Conservation (phyloP, 495 filamentous ascomycete species). For the Amorphotheca resinae region DNA sequence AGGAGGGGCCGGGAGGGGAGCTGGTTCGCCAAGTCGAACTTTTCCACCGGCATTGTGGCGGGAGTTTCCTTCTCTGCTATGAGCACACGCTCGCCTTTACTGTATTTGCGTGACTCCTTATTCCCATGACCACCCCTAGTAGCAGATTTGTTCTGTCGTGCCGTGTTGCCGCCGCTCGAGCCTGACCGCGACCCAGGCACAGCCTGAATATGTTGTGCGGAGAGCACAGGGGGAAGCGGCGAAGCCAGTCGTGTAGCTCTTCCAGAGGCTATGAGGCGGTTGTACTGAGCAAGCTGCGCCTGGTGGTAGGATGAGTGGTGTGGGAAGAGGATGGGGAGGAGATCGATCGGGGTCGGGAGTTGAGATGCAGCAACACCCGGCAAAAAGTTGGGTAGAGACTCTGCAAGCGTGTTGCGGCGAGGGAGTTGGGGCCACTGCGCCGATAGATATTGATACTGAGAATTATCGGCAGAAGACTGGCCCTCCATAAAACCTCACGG, state of each 20-base stretch:
- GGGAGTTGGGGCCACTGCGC: slow-evolving; percentile 22
- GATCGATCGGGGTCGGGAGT: slow-evolving; percentile 29
- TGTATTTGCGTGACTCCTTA: slow-evolving; percentile 32
- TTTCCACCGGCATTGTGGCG: slow-evolving; percentile 37
- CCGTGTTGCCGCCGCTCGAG: slow-evolving; percentile 33
- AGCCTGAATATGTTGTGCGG: slow-evolving; percentile 34
- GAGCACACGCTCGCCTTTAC: slow-evolving; percentile 42
- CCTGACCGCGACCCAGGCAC: slow-evolving; percentile 36
- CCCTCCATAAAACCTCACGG: slow-evolving; percentile 22
- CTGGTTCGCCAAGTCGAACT: slow-evolving; percentile 20
- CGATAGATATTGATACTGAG: slow-evolving; percentile 22
- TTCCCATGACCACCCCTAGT: slow-evolving; percentile 46
- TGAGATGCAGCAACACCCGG: slow-evolving; percentile 18
- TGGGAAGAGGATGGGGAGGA: slow-evolving; percentile 35
- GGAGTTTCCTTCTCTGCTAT: slow-evolving; percentile 38
- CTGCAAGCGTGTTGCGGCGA: slow-evolving; percentile 19
- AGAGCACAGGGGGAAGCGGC: slow-evolving; percentile 33
- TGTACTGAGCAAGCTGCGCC: slow-evolving; percentile 41
- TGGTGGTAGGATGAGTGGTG: slow-evolving; percentile 38
- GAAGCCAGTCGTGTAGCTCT: slow-evolving; percentile 26
- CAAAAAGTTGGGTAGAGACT: slow-evolving; percentile 2
- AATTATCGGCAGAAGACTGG: slow-evolving; percentile 17
- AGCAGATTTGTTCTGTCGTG: slow-evolving; percentile 26
- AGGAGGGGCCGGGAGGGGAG: slow-evolving; percentile 12
- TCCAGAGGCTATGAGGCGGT: slow-evolving; percentile 38